A percentile compares a stretch with the other conserved stretches of the same genome.
phyloP scores from a whole-genome alignment of 441 rosid species.

The Gossypium schwendimanii region DNA sequence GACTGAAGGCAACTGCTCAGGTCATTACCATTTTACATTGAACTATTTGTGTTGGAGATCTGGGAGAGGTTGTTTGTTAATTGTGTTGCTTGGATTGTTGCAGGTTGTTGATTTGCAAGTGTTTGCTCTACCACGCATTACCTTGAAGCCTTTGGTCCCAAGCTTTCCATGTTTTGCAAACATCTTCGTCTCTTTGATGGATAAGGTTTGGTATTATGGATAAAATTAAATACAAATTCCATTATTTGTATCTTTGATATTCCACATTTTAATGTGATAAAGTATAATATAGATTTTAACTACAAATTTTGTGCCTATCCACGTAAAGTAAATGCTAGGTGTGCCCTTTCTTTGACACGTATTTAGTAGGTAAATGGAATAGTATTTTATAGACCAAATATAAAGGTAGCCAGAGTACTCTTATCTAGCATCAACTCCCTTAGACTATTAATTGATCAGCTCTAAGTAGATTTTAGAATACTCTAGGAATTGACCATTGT shows the following conservation, averaged over 20 bases:
- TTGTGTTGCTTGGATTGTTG: conserved; percentile 11
- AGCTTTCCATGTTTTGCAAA: conserved; percentile 92
- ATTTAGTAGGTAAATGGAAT: not conserved
- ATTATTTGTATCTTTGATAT: not conserved
- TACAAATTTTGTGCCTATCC: not conserved
- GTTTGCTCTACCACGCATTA: conserved; percentile 23
- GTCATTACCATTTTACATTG: conserved; percentile 24
- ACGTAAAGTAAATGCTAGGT: not conserved
- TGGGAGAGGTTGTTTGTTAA: conserved; percentile 6
- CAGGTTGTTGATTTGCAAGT: conserved; percentile 89
- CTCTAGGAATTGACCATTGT: not conserved
- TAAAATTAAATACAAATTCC: not conserved
- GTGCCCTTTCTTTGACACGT: not conserved
- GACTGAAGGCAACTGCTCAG: conserved; percentile 90
- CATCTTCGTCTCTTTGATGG: conserved; percentile 84
- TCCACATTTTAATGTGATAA: not conserved
- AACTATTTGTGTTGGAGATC: not conserved
- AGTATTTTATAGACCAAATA: not conserved
- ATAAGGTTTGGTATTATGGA: conserved; percentile 47
- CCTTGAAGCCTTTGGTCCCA: conserved; percentile 91
- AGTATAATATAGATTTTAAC: not conserved
- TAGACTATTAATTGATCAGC: not conserved
- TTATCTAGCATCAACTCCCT: not conserved
- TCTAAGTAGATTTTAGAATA: not conserved
- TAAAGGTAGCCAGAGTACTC: not conserved